phyloP scores from a whole-genome alignment of 805 yeast genomes.

The Spathaspora sp. region DNA sequence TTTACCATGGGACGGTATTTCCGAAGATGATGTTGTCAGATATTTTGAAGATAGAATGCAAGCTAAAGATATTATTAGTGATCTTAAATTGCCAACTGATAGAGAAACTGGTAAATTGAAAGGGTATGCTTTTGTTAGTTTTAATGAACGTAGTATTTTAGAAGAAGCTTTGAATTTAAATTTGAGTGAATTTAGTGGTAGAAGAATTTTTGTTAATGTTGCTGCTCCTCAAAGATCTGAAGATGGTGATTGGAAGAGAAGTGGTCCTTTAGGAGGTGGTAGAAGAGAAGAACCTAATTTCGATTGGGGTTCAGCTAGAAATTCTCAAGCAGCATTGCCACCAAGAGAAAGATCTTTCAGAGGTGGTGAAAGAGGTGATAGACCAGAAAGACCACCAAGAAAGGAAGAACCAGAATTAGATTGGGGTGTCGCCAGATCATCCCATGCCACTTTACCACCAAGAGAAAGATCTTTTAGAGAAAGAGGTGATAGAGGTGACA shows the following conservation, averaged over 20 bases:
- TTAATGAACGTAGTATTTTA: constrained; percentile 41
- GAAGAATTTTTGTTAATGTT: constrained; percentile 51
- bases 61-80: constrained; percentile 48
- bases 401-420: constrained; percentile 39
- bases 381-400: constrained; percentile 23
- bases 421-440: constrained; percentile 38
- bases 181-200: constrained; percentile 42
- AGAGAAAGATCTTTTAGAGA: constrained; percentile 28
- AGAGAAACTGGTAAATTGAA: constrained; percentile 55
- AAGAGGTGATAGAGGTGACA: constrained; percentile 36
- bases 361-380: constrained; percentile 18
- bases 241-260: constrained; percentile 45
- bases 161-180: constrained; percentile 50
- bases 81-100: constrained; percentile 73
- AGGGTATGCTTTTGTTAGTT: constrained; percentile 55
- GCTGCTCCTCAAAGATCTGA: constrained; percentile 53
- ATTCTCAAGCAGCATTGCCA: constrained; percentile 28
- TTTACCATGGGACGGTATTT: constrained; percentile 70
- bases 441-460: constrained; percentile 28
- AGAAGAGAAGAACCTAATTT: constrained; percentile 53
- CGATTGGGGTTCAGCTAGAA: constrained; percentile 56
- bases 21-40: constrained; percentile 58
- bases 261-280: constrained; percentile 24
- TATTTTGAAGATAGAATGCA: constrained; percentile 61
- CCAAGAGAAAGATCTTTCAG: constrained; percentile 33